A percentile compares a stretch with the other conserved stretches of the same genome.
Conservation (phyloP, 148 eudicot genomes). For the Salicornia ramosissima region DNA sequence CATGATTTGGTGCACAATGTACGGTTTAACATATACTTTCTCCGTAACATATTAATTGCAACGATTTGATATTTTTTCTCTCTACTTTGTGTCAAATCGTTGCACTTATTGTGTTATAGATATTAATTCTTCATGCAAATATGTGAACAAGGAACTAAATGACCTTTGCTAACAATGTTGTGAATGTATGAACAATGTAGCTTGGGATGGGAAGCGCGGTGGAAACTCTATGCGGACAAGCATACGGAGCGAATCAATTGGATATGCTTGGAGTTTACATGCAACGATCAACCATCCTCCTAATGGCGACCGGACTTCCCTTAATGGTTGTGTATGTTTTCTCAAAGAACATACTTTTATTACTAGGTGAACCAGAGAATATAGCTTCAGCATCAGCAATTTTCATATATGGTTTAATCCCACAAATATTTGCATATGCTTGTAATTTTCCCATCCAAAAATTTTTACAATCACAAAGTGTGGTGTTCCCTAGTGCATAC, state of each 20-base stretch:
- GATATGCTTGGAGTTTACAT: conserved; percentile 49
- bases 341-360: conserved; percentile 34
- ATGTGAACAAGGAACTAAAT: no score
- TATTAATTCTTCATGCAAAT: no score
- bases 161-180: no score
- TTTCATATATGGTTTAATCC: conserved; percentile 49
- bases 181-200: conserved; percentile 22
- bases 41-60: no score
- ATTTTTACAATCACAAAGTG: conserved; percentile 50
- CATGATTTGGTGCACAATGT: no score
- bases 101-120: no score
- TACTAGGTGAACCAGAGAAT: conserved; percentile 39
- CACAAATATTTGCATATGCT: conserved; percentile 54
- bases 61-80: no score
- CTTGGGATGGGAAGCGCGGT: conserved; percentile 68
- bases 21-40: no score
- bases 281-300: conserved; percentile 44
- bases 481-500: conserved; percentile 41
- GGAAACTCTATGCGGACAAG: conserved; percentile 60
- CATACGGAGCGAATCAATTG: conserved; percentile 45
- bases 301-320: conserved; percentile 33
- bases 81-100: no score
- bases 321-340: conserved; percentile 36
- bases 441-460: conserved; percentile 48
- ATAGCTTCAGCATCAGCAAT: conserved; percentile 38